Base-by-base conservation (phyloP, 306 rosid species). In the Acacia confusa region DNA sequence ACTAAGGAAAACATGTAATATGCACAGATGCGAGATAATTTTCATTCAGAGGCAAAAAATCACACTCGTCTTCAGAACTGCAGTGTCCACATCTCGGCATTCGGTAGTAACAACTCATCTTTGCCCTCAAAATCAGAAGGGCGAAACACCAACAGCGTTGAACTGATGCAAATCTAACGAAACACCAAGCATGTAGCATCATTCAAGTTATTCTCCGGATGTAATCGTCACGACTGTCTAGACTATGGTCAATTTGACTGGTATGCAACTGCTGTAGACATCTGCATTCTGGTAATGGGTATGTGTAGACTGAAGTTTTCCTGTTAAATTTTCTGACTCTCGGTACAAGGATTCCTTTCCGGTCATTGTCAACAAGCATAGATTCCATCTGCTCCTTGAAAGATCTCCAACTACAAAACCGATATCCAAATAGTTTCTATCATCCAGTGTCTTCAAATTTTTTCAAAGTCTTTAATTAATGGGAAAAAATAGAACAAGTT, bases 241-340 rank as follows among this genome's bases (percentile, higher is more conserved):
- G 72, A 79, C 57, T 76, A 57, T 70, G 82, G 81, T 82, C 87
- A 60, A 77, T 77, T 83, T 72, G 76, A 79, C 79, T 52, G 73
- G 77, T 78, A 10, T 60, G 92, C 57, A 84, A 82, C 79, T 84
- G 90, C 66, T 92, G 97, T 43, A 93, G 84, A 87, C 99, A 96
- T 79, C 97, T 86, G 78, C 98, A 96, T 83, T 96, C 99, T 2
- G 99, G 99, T 68, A 96, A 88, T 12, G 99, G 99, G 87, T 90
- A 93, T 1, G 88, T 83, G 89, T 93, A 96, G 66, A 96, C 90
- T 27, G 98, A 96, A 82, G 98, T 93, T 88, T 96, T 96, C 86
- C 97, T 78, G 85, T 92, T 89, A 81, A 93, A 82, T 63, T 94
- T 94, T 88, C 92, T 89, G 63, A 92, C 94, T 88, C 99, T 87